These are phyloP conservation scores for Salvia hispanica DNA, from an alignment of 257 asterid species.

Conservation along the genomic window DNA sequence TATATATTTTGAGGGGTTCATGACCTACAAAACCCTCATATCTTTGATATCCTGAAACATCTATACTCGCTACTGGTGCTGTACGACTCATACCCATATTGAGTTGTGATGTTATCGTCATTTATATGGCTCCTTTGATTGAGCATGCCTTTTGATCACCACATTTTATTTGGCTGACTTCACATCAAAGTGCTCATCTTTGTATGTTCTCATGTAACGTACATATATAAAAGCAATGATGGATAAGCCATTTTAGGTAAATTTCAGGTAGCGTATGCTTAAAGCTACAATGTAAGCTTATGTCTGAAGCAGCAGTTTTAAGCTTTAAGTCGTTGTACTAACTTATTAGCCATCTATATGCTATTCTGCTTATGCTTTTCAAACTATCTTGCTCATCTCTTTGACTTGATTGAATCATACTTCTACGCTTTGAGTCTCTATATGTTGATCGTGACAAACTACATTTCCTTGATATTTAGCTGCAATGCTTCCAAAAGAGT, in stretches of 20 bases:
- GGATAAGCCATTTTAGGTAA: not conserved
- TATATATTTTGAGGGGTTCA: not conserved
- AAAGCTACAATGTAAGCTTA: not conserved
- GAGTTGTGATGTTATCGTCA: not conserved
- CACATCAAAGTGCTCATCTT: not conserved
- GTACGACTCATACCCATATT: too few relatives aligned
- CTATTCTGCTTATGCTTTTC: not conserved
- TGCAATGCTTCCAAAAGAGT: constrained; percentile 67
- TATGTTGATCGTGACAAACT: constrained; percentile 26
- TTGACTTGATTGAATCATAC: constrained; percentile 18
- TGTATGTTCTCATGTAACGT: not conserved
- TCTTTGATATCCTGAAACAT: not conserved
- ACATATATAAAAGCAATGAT: not conserved
- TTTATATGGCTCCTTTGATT: not conserved
- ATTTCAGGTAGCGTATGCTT: not conserved
- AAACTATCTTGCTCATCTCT: not conserved
- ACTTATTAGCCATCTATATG: not conserved
- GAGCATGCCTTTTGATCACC: not conserved
- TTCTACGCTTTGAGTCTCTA: constrained; percentile 4
- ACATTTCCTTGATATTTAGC: constrained; percentile 48
- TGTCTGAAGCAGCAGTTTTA: not conserved
- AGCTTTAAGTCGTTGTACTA: not conserved
- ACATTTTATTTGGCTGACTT: not conserved
- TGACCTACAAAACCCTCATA: constrained; percentile 4
- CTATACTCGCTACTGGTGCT: not conserved